Evolutionary conservation across 805 yeast species (phyloP).

Genomic region (Kazachstania kunashirensis): DNA sequence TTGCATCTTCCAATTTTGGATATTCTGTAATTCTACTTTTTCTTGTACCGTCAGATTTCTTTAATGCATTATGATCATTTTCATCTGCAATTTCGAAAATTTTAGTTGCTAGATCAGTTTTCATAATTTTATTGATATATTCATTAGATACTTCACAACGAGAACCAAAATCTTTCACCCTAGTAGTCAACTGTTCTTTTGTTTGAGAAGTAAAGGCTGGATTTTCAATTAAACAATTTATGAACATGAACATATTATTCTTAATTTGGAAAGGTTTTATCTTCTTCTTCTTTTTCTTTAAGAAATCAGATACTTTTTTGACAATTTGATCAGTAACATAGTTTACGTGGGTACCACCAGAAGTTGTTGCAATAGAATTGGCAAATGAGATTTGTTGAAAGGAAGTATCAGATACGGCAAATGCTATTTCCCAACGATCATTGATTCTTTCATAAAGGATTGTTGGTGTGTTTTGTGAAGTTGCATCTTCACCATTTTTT

Average conservation of each 20-base stretch:
- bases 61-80: conserved; percentile 79
- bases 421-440: conserved; percentile 94
- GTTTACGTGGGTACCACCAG: conserved; percentile 94
- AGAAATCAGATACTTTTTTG: conserved; percentile 58
- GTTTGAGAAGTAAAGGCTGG: conserved; percentile 98
- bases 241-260: conserved; percentile 80
- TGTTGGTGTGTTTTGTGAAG: conserved; percentile 33
- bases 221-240: conserved; percentile 87
- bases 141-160: conserved; percentile 67
- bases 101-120: conserved; percentile 60
- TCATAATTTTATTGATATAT: conserved; percentile 61
- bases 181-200: conserved; percentile 87
- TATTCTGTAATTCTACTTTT: conserved; percentile 80
- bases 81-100: conserved; percentile 76
- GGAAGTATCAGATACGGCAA: conserved; percentile 81
- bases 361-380: conserved; percentile 92
- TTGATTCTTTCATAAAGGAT: conserved; percentile 72
- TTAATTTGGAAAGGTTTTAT: conserved; percentile 83
- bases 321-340: conserved; percentile 78
- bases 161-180: conserved; percentile 83
- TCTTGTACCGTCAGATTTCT: conserved; percentile 79
- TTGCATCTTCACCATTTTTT: conserved; percentile 32
- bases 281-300: conserved; percentile 64
- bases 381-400: conserved; percentile 95
- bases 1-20: conserved; percentile 89